phyloP scores from a whole-genome alignment of 768 basidiomycete genomes.

The Tylopilus cervinicoccineus region DNA sequence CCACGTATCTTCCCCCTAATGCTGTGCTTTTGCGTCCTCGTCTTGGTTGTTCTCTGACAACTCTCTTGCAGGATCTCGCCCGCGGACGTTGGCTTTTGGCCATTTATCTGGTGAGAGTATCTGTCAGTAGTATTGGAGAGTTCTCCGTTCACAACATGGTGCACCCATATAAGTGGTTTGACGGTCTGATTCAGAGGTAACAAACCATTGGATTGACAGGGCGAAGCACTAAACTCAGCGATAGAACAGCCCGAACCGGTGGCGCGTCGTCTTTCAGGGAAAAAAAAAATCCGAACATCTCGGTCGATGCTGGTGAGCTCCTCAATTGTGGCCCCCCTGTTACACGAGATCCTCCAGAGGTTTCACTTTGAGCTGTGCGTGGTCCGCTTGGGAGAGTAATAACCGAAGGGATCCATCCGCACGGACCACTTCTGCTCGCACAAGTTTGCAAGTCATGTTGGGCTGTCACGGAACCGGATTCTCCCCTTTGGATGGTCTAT shows the following conservation, averaged over 20 bases:
- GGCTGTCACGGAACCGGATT: constrained; percentile 3
- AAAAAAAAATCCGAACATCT: neutral
- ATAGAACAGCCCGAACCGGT: neutral
- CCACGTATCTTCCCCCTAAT: no score
- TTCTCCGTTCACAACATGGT: neutral
- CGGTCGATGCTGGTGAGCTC: neutral
- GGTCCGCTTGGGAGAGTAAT: neutral
- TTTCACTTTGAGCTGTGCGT: constrained; percentile 28
- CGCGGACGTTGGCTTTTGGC: neutral
- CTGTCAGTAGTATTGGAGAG: neutral
- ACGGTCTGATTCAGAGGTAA: neutral
- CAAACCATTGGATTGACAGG: neutral
- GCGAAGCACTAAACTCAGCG: neutral
- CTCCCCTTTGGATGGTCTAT: constrained; percentile 24
- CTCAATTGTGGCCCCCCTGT: neutral
- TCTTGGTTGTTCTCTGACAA: no score
- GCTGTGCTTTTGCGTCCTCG: no score
- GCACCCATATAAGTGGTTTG: neutral
- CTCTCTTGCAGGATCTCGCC: neutral
- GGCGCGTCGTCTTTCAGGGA: neutral
- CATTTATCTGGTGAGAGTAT: neutral
- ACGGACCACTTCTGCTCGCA: constrained; percentile 9
- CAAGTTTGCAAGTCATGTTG: constrained; percentile 22
- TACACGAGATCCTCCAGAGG: constrained; percentile 26
- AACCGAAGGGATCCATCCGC: neutral